These are phyloP conservation scores for Taphrina flavorubra DNA, from an alignment of 1,139 yeast species.

Conservation along the genomic window DNA sequence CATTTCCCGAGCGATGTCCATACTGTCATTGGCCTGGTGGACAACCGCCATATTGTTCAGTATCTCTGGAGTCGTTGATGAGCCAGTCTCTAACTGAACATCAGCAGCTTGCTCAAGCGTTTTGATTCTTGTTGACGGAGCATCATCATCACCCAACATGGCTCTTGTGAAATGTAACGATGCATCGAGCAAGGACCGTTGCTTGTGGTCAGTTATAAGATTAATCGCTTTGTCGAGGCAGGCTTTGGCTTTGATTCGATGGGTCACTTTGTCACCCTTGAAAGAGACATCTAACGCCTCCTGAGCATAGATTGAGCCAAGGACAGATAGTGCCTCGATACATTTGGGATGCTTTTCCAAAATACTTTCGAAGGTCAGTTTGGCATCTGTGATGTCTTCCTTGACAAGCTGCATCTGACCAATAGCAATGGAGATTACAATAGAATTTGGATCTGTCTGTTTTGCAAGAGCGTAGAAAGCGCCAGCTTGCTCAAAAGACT, in stretches of 20 bases:
- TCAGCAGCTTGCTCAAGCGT: conserved; percentile 54
- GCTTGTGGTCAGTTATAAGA: conserved; percentile 60
- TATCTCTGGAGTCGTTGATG: conserved; percentile 67
- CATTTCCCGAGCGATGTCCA: conserved; percentile 58
- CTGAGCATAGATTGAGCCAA: conserved; percentile 72
- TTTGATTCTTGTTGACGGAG: conserved; percentile 59
- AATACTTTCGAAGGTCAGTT: conserved; percentile 78
- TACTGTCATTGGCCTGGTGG: conserved; percentile 69
- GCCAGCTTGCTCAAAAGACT: conserved; percentile 71
- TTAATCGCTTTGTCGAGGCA: conserved; percentile 74
- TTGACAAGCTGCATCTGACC: conserved; percentile 84
- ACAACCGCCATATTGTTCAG: conserved; percentile 87
- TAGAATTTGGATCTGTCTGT: conserved; percentile 50
- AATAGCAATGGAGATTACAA: conserved; percentile 77
- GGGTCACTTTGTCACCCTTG: conserved; percentile 43
- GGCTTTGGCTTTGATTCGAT: conserved; percentile 48
- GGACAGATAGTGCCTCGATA: conserved; percentile 73
- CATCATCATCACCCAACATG: conserved; percentile 59
- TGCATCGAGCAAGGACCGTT: conserved; percentile 53
- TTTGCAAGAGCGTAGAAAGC: conserved; percentile 71
- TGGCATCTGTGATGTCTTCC: conserved; percentile 79
- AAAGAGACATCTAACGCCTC: conserved; percentile 50
- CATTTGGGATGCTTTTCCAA: conserved; percentile 71
- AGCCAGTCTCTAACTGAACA: conserved; percentile 56
- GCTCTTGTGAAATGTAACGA: conserved; percentile 46